phyloP scores from a whole-genome alignment of 176 grass and related monocot genomes.

The Echinochloa phyllopogon region DNA sequence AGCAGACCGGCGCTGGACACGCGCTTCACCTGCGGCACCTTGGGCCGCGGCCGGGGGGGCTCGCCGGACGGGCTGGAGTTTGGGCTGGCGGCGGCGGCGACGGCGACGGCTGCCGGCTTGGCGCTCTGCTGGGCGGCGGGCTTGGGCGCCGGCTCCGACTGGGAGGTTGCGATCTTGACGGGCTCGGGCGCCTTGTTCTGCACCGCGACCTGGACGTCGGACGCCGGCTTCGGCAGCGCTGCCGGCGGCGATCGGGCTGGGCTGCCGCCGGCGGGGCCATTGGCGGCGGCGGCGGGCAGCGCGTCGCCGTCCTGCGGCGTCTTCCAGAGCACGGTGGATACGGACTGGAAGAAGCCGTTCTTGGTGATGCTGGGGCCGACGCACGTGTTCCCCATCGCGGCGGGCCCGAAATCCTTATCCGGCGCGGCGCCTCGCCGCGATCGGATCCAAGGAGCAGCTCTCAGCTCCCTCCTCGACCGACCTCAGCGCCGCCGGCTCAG shows the following conservation, averaged over 20 bases:
- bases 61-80: slow-evolving; percentile 24
- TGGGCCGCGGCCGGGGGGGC: slow-evolving; percentile 39
- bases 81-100: neutral
- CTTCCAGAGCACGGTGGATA: slow-evolving; percentile 75
- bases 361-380: slow-evolving; percentile 72
- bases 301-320: slow-evolving; percentile 48
- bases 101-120: neutral
- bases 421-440: neutral
- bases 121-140: neutral
- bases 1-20: slow-evolving; percentile 77
- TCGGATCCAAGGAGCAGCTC: slow-evolving; percentile 23
- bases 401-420: neutral
- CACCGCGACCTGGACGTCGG: slow-evolving; percentile 23
- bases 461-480: neutral
- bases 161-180: slow-evolving; percentile 50
- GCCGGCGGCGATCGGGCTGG: neutral
- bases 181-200: slow-evolving; percentile 72
- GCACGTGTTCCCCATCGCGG: slow-evolving; percentile 83
- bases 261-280: slow-evolving; percentile 25
- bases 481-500: neutral
- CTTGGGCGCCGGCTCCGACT: slow-evolving; percentile 25
- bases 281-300: slow-evolving; percentile 43
- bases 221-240: neutral
- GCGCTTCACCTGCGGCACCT: slow-evolving; percentile 70
- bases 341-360: slow-evolving; percentile 86